Base-by-base conservation (phyloP, 768 basidiomycete species). In the Paxillus rubicundulus region DNA sequence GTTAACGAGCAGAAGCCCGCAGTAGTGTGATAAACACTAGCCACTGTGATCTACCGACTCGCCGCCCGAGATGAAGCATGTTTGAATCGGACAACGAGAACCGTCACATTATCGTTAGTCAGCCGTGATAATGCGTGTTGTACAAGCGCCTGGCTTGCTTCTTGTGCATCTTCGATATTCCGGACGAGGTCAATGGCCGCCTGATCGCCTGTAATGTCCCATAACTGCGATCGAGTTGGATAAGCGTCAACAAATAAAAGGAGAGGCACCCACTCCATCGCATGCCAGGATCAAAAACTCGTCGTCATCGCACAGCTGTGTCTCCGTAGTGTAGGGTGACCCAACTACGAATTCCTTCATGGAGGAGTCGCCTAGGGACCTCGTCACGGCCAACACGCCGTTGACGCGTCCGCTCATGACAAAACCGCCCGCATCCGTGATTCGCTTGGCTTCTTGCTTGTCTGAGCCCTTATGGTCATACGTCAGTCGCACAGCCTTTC, bases 321-420 rank as follows among this genome's bases (percentile, higher is more conserved):
- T 98, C 70, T 98, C 95, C n/a, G 97, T 98, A 17, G 97, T 99
- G 71, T 96, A 99, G 6, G 97, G 97, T 27, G 91, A 82, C 2
- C 97, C 97, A 44, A 98, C 97, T 10, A 99, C 97, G 68, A 95
- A 99, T 63, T 99, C 97, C 72, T 99, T 99, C 97, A 99, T 98
- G 7, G 92, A 89, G 2, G 93, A 89, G 65, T 99, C 97, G 32
- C 97, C 97, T 51, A 99, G 74, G 62, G 93, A 93, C 52, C 97
- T 80, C 16, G 97, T 99, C 27, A 99, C 97, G 6, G 94, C 94
- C 49, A 99, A 75, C 38, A 98, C 95, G 57, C 96, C 97, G 60
- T 99, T 99, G 32, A 99, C 97, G 12, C 97, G 84, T 57, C 96
- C 97, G 64, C 96, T 96, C 89, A 99, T 86, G 18, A 99, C 95